These are phyloP conservation scores for Calonectria pauciramosa DNA, from an alignment of 2,329 filamentous ascomycete species.

Conservation along the genomic window DNA sequence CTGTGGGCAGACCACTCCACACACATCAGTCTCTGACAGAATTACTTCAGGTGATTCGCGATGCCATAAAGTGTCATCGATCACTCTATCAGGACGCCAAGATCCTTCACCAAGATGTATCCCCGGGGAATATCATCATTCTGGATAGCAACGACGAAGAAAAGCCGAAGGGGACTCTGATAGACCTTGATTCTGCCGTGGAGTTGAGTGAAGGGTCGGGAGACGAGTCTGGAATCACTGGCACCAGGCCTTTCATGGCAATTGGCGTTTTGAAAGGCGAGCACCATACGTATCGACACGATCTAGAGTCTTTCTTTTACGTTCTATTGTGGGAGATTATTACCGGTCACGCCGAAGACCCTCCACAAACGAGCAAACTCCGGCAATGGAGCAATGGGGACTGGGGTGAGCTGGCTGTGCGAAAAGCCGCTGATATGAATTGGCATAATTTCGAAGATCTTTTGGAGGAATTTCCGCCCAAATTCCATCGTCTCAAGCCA, in stretches of 20 bases:
- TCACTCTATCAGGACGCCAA: slow-evolving; percentile 20
- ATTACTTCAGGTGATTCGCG: slow-evolving; percentile 34
- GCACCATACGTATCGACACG: slow-evolving; percentile 40
- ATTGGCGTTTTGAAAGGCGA: slow-evolving; percentile 34
- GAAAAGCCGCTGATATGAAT: neutral
- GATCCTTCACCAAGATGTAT: slow-evolving; percentile 21
- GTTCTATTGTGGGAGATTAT: slow-evolving; percentile 35
- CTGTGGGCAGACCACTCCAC: slow-evolving; percentile 34
- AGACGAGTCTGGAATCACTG: slow-evolving; percentile 34
- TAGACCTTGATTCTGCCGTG: slow-evolving; percentile 36
- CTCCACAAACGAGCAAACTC: neutral
- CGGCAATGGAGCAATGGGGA: neutral
- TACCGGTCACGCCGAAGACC: neutral
- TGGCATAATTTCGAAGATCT: neutral
- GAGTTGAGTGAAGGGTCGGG: slow-evolving; percentile 30
- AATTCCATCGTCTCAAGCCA: neutral
- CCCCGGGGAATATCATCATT: slow-evolving; percentile 34
- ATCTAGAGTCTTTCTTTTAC: slow-evolving; percentile 48
- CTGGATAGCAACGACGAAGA: neutral
- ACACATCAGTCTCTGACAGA: slow-evolving; percentile 32
- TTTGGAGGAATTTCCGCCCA: neutral
- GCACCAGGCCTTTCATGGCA: slow-evolving; percentile 46
- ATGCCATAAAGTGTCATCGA: slow-evolving; percentile 38
- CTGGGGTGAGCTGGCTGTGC: neutral
- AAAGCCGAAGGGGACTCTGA: slow-evolving; percentile 42